Percentiles rank a stretch among this genome's conserved stretches.
Conservation (phyloP, 345 rosid genomes). For the Durio zibethinus region DNA sequence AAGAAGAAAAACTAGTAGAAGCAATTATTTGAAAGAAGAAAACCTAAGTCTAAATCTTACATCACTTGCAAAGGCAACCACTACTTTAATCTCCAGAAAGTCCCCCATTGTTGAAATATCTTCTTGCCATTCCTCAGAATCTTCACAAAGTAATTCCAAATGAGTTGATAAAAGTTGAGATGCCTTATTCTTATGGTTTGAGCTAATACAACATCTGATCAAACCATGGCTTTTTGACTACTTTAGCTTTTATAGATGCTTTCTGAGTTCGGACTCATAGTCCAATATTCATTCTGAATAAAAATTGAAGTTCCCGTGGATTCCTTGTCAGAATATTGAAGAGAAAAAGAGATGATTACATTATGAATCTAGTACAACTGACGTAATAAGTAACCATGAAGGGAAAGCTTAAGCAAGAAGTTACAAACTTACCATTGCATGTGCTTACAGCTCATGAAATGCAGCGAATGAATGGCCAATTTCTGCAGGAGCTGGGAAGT, state of each 20-base stretch:
- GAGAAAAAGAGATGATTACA: not conserved
- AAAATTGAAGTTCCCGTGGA: not conserved
- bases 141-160: conserved; percentile 16
- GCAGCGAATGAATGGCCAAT: not conserved
- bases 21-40: conserved; percentile 8
- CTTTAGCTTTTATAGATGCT: conserved; percentile 12
- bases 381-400: not conserved
- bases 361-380: not conserved
- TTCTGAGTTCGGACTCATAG: not conserved
- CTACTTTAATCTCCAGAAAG: conserved; percentile 9
- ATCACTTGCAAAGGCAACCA: conserved; percentile 23
- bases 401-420: not conserved
- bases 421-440: not conserved
- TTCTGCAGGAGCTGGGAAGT: not conserved
- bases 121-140: conserved; percentile 15
- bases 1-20: conserved; percentile 10
- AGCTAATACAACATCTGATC: not conserved
- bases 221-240: conserved; percentile 18
- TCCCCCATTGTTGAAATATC: not conserved
- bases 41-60: conserved; percentile 7
- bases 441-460: not conserved
- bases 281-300: not conserved
- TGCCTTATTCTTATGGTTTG: conserved; percentile 19
- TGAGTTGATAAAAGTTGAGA: not conserved
- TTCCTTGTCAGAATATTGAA: not conserved